Evolutionary conservation across 2,329 filamentous ascomycete genomes (phyloP), one percentile per base, ranked within the genome.

Genomic region (Nannizzia gypsea): DNA sequence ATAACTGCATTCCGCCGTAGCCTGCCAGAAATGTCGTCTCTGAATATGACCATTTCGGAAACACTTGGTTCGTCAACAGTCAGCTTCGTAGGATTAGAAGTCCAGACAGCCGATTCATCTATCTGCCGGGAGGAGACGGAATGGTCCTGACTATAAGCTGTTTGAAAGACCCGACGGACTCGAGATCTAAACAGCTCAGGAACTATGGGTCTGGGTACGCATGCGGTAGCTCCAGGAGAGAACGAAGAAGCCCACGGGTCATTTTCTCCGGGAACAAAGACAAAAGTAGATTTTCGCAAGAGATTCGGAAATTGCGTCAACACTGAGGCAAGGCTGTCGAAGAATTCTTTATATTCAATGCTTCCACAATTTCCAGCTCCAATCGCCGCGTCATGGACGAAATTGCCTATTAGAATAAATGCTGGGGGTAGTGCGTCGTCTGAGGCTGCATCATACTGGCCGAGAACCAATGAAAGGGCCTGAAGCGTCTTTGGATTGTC

Each of bases 321-420:
- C 0, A 89, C 81, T 1, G 86, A 84, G 2, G 93, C 92, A 11
- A 99, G 81, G 6, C 85, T 83, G 74, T 99, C 90, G 71, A 97
- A 96, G 70, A 88, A 87, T 74, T 97, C 93, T 76, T 97, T 97
- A 77, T 96, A 97, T 74, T 95, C 90, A 66, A 97, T 91, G 72
- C 89, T 92, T 40, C 89, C 89, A 22, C 91, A 52, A 72, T 88
- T 91, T 40, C 89, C 89, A 24, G 87, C 85, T 48, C 82, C 86
- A 68, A 86, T 78, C 58, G 77, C 76, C 22, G 82, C 78, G 65
- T 78, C 76, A 52, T 78, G 80, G 59, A 80, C 79, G 68, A 99
- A 97, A 72, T 93, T 95, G 40, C 93, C 93, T 54, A 89, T 84
- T 5, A 99, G 74, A 50, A 96, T 78, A 68, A 97, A 92, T 0